These are phyloP conservation scores for Xerocomellus amylosporus DNA, from an alignment of 768 basidiomycete species.

Conservation along the genomic window DNA sequence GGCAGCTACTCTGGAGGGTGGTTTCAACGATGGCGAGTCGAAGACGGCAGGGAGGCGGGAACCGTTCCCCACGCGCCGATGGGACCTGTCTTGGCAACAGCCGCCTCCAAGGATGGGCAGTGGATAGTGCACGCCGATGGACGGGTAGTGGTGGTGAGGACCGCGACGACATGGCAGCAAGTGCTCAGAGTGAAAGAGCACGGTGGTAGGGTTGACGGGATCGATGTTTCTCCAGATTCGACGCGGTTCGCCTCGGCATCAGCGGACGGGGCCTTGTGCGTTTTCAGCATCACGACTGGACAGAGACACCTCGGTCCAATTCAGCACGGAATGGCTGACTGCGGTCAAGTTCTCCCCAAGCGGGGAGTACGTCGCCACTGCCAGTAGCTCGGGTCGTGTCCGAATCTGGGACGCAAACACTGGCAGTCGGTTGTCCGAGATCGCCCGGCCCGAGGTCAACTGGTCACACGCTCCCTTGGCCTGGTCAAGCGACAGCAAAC, in stretches of 20 bases:
- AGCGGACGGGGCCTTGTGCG: neutral
- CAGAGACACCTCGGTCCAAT: neutral
- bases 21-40: neutral
- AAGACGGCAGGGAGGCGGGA: neutral
- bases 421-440: neutral
- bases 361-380: neutral
- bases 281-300: neutral
- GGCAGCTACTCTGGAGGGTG: conserved; percentile 2
- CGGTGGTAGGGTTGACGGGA: neutral
- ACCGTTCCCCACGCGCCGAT: neutral
- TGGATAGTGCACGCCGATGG: neutral
- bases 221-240: neutral
- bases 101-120: neutral
- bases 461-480: neutral
- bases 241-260: neutral
- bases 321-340: neutral
- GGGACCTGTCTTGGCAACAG: neutral
- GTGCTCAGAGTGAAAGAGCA: neutral
- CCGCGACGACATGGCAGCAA: neutral
- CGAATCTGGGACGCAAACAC: neutral
- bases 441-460: too few relatives aligned
- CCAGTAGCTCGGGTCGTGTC: neutral
- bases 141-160: neutral
- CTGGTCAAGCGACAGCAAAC: neutral
- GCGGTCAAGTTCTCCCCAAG: conserved; percentile 1